Percentiles rank a stretch among this genome's conserved stretches.
Evolutionary conservation across 2,329 filamentous ascomycete species (phyloP).

Genomic region (Chrysosporium queenslandicum): DNA sequence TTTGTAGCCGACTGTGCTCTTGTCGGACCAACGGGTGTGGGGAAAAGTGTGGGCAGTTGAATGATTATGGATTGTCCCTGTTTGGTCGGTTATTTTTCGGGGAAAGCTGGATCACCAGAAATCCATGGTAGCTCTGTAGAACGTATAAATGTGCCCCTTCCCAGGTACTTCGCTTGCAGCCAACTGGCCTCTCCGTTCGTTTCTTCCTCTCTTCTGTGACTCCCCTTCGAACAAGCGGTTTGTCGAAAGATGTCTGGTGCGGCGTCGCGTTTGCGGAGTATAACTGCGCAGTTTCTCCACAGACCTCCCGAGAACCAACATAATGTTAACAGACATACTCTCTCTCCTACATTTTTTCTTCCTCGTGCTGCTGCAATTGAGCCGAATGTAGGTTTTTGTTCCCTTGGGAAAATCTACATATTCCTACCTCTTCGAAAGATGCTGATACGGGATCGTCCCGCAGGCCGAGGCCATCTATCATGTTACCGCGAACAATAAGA

Average conservation of each 20-base stretch:
- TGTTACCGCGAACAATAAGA: constrained; percentile 63
- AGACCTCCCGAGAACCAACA: constrained; percentile 21
- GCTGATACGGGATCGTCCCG: not conserved
- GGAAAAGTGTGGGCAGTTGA: constrained; percentile 4
- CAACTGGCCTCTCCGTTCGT: not conserved
- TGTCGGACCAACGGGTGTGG: constrained; percentile 8
- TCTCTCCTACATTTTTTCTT: constrained; percentile 80
- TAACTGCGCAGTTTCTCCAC: constrained; percentile 25
- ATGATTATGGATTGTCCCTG: not conserved
- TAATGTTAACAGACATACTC: constrained; percentile 40
- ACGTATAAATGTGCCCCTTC: not conserved
- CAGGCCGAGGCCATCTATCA: constrained; percentile 74
- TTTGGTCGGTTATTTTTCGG: constrained; percentile 3
- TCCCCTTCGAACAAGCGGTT: not conserved
- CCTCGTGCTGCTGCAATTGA: constrained; percentile 80
- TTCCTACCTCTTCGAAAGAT: not conserved
- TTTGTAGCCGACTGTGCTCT: constrained; percentile 2
- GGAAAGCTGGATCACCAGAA: not conserved
- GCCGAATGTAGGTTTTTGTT: constrained; percentile 51
- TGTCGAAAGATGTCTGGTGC: constrained; percentile 23
- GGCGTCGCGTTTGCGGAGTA: constrained; percentile 23
- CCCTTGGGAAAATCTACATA: not conserved
- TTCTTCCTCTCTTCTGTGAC: not conserved
- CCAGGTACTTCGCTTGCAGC: not conserved
- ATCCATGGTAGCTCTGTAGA: not conserved